Percentiles rank a stretch among this genome's conserved stretches.
Evolutionary conservation across 2,329 filamentous ascomycete species (phyloP).

Genomic region (Trichoderma atrobrunneum): DNA sequence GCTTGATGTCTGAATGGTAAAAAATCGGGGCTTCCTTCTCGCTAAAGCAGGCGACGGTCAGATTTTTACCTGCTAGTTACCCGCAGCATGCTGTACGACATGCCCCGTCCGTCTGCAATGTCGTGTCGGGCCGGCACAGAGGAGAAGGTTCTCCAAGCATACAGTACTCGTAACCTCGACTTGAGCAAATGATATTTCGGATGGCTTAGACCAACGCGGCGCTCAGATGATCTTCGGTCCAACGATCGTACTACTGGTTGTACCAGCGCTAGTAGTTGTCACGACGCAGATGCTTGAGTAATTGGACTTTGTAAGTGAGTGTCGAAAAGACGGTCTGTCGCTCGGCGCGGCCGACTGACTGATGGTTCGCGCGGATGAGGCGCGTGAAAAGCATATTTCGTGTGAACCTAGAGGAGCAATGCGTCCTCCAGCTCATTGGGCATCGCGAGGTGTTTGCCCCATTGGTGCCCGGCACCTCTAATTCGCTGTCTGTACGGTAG

Average conservation of each 20-base stretch:
- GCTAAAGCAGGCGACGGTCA: conserved; percentile 13
- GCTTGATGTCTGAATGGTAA: background rate
- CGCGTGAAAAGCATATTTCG: background rate
- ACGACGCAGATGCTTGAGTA: background rate
- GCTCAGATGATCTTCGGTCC: background rate
- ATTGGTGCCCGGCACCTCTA: conserved; percentile 1
- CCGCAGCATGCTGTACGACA: conserved; percentile 19
- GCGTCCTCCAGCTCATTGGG: conserved; percentile 1
- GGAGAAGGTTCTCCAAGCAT: background rate
- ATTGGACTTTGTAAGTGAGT: background rate
- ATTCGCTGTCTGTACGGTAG: background rate
- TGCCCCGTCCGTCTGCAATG: conserved; percentile 7
- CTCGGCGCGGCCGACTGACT: conserved; percentile 7
- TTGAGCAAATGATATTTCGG: background rate
- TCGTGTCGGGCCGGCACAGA: conserved; percentile 13
- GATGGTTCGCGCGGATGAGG: background rate
- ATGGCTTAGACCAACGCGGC: background rate
- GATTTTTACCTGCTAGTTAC: conserved; percentile 1
- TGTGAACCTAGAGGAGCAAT: background rate
- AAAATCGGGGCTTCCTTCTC: conserved; percentile 6
- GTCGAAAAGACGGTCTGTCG: conserved; percentile 10
- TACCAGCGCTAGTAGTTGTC: background rate
- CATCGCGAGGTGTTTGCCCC: conserved; percentile 9
- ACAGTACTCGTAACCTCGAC: background rate
- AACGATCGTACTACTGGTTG: background rate